Conservation (phyloP, 768 basidiomycete species). For the Leccinum uliginosum region DNA sequence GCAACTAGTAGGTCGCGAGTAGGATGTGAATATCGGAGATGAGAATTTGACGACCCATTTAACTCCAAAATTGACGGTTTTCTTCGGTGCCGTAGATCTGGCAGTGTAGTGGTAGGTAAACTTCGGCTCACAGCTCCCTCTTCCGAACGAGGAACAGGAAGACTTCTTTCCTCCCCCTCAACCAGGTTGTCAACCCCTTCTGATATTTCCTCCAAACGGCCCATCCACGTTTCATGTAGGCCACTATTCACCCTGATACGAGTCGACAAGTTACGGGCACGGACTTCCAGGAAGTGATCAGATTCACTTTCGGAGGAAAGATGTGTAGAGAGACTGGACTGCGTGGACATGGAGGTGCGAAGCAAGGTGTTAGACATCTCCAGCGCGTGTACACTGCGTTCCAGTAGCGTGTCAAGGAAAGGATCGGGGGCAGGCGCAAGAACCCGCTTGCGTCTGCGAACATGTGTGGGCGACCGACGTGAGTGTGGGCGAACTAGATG, state of each 20-base stretch:
- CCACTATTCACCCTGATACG: constrained; percentile 45
- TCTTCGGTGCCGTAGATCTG: constrained; percentile 33
- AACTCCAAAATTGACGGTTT: constrained; percentile 45
- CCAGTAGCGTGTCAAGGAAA: constrained; percentile 72
- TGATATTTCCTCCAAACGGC: constrained; percentile 63
- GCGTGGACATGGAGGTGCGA: constrained; percentile 71
- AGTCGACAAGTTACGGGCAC: constrained; percentile 49
- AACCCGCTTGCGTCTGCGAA: constrained; percentile 27
- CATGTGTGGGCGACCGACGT: constrained; percentile 23
- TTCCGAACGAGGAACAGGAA: constrained; percentile 2
- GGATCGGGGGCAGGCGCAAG: constrained; percentile 39
- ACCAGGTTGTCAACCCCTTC: constrained; percentile 60
- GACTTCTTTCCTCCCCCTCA: constrained; percentile 22
- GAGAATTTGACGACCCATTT: constrained; percentile 26
- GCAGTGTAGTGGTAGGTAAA: constrained; percentile 37
- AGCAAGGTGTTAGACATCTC: constrained; percentile 82
- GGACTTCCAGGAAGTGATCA: constrained; percentile 44
- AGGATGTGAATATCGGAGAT: constrained; percentile 49
- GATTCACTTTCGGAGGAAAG: constrained; percentile 43
- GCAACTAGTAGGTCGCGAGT: constrained; percentile 54
- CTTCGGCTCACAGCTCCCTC: constrained; percentile 39
- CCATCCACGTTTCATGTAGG: constrained; percentile 55
- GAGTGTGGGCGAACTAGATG: constrained; percentile 32
- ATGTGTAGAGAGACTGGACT: constrained; percentile 49
- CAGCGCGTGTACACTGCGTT: constrained; percentile 77